Evolutionary conservation across 106 monocot genomes (phyloP).

Genomic region (Iris macrosiphon): DNA sequence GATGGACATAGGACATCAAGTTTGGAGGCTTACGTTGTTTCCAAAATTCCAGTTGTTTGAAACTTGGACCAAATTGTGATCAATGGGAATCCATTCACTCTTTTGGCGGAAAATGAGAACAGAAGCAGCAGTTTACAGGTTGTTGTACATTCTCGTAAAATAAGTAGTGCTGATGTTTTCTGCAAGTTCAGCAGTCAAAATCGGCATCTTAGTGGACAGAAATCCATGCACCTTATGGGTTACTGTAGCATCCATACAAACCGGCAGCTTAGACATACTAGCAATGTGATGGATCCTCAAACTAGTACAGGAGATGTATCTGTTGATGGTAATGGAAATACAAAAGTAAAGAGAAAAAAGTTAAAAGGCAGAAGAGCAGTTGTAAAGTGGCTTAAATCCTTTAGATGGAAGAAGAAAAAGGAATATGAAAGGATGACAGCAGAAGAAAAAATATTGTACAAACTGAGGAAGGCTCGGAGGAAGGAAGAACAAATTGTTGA

Average conservation of each 20-base stretch:
- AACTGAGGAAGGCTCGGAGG: constrained; percentile 74
- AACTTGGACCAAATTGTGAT: no score
- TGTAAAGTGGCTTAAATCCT: constrained; percentile 78
- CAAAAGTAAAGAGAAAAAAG: constrained; percentile 72
- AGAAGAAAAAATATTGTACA: constrained; percentile 91
- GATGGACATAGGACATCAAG: no score
- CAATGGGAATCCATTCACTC: no score
- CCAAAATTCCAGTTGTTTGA: no score
- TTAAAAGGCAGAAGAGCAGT: constrained; percentile 89
- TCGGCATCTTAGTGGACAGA: constrained; percentile 5
- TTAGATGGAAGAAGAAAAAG: constrained; percentile 95
- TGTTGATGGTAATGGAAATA: constrained; percentile 10
- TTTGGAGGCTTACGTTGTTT: no score
- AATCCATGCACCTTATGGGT: neutral
- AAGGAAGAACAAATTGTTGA: constrained; percentile 74
- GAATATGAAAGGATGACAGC: constrained; percentile 90
- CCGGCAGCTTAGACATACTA: constrained; percentile 5
- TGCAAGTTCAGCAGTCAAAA: constrained; percentile 24
- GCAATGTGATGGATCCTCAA: constrained; percentile 14
- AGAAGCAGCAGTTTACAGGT: no score
- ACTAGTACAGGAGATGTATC: constrained; percentile 8
- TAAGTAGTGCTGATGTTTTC: constrained; percentile 24
- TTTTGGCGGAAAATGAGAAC: no score
- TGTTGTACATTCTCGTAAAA: no score
- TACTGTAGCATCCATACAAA: constrained; percentile 29